Base-by-base conservation (phyloP, 345 rosid genomes). In the Citrus australasica region DNA sequence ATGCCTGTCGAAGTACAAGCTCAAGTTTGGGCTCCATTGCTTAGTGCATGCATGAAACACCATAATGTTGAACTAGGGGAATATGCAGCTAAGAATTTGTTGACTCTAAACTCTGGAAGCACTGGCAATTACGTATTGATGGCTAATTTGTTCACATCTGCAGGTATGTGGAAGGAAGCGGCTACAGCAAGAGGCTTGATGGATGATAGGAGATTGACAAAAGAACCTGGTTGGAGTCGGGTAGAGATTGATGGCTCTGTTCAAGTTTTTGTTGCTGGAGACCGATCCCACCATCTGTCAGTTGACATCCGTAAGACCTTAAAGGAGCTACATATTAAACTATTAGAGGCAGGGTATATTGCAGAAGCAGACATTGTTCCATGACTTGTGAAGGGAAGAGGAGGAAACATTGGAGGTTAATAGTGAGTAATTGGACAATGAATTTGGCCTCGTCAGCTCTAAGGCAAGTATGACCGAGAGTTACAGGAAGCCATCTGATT, bases 101-200 rank as follows among this genome's bases (percentile, higher is more conserved):
- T 79, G 32, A 21, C 69, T 53, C 7, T 68, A 76, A 62, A 58
- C 71, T 56, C 80, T 71, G 69, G 13, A 71, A 73, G 35, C 42
- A 30, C 56, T 40, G 81, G 69, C 4, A 83, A 62, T 73, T 76
- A 83, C 32, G 61, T 82, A 22, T 60, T 79, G 40, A 79, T 76
- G 82, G 79, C 85, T 46, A 76, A 82, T 76, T 68, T 79, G n/a
- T 82, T 79, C 33, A 60, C 78, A 30, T 76, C 77, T 27, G 73
- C 22, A n/a, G 84, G 85, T 1, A 82, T 71, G 82, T 79, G 85
- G 85, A 75, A 82, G 48, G 82, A 82, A 73, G 76, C 83, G 0
- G 76, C 78, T 16, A 62, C 6, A 42, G 66, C 78, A 53, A 83
- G 83, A 69, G 59, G 79, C 56, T 62, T 76, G 51, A 76, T 77